These are phyloP conservation scores for Russula abietina DNA, from an alignment of 768 basidiomycete genomes.

Conservation along the genomic window DNA sequence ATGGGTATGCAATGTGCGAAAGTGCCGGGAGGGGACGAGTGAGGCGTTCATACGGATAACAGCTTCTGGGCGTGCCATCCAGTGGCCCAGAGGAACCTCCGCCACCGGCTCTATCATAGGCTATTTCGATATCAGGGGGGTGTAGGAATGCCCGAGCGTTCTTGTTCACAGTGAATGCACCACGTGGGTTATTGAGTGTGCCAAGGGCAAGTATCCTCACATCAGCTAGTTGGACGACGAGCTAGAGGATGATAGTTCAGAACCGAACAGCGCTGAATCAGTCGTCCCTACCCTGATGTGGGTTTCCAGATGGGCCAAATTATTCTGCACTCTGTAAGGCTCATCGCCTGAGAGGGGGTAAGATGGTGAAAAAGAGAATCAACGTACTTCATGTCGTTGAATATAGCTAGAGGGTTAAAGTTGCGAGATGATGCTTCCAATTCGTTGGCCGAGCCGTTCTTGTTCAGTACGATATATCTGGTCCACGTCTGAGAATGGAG, in stretches of 20 bases:
- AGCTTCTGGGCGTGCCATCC: background rate
- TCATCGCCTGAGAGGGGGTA: constrained; percentile 7
- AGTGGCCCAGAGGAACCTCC: constrained; percentile 2
- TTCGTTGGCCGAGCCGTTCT: constrained; percentile 69
- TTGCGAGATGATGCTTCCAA: constrained; percentile 60
- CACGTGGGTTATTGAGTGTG: constrained; percentile 52
- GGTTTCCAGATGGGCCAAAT: constrained; percentile 62
- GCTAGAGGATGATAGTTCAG: constrained; percentile 35
- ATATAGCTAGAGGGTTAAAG: constrained; percentile 61
- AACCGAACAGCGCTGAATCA: background rate
- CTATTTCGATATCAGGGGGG: constrained; percentile 55
- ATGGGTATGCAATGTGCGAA: constrained; percentile 60
- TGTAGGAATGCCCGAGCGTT: constrained; percentile 66
- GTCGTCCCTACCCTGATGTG: constrained; percentile 49
- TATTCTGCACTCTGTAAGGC: constrained; percentile 52
- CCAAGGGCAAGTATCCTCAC: constrained; percentile 70
- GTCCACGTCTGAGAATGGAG: background rate
- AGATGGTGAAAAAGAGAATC: background rate
- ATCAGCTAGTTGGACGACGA: constrained; percentile 64
- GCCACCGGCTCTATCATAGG: background rate
- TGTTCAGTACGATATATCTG: constrained; percentile 71
- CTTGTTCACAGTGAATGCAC: constrained; percentile 50
- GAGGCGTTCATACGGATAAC: constrained; percentile 35
- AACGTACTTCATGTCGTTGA: constrained; percentile 73
- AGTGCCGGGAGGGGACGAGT: constrained; percentile 51